Base-by-base conservation (phyloP, 306 rosid species). In the Glycine soja region DNA sequence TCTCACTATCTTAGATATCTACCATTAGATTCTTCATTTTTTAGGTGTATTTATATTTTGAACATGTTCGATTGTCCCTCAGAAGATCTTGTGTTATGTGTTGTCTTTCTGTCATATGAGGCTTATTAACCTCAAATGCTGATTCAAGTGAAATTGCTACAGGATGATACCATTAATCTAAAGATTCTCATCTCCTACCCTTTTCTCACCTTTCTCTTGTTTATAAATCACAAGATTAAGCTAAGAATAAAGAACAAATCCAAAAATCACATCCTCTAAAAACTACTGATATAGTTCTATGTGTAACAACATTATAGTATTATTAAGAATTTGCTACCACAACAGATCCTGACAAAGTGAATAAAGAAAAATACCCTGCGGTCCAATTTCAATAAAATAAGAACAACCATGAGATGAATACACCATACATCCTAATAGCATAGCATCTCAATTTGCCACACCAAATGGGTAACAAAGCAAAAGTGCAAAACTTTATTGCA, bases 151-250 rank as follows among this genome's bases (percentile, higher is more conserved):
- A 48, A 16, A 7, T 46, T 70, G 71, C 52, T 10, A 32, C 63
- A 40, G 15, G 15, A 40, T 13, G 76, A 10, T 5, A 57, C 7
- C 54, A 42, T 10, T 46, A 36, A 80, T 58, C 72, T 34, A 47
- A 72, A 50, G 24, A 72, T 14, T 51, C 54, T 69, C 14, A 69
- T 58, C 70, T 45, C 53, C 8, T 2, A 53, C 8, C 56, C 83
- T 71, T 59, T 70, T 14, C 59, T 43, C 30, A 69, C 65, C 50
- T 40, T 78, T 54, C 24, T 38, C 56, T 54, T n/a, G 40, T 40
- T 54, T 16, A 10, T 0, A 73, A 56, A 42, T 57, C 19, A 56
- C 18, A 74, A 11, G 36, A 4, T 7, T 3, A 74, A 48, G 14
- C 1, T 11, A 50, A 48, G 24, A 77, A 32, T 5, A 51, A 40